Conservation (phyloP, 805 yeast genomes). For the Candida pseudoglaebosa region DNA sequence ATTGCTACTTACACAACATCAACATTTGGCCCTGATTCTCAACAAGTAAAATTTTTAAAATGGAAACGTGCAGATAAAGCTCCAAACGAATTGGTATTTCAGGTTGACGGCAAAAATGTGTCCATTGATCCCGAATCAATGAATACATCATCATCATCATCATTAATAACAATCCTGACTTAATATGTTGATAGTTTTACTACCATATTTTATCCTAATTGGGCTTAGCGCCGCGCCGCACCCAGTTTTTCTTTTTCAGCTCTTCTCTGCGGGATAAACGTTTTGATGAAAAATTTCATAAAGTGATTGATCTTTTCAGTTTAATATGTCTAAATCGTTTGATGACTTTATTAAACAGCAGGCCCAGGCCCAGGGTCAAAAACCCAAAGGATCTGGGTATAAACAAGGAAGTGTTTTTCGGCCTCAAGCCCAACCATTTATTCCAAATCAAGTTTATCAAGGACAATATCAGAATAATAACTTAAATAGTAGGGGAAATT, state of each 20-base stretch:
- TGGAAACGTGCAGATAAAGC: conserved; percentile 2
- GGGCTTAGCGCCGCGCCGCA: not conserved
- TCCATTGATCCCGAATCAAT: not conserved
- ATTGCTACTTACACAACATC: not conserved
- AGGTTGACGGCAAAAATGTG: not conserved
- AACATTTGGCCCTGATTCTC: not conserved
- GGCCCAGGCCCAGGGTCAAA: conserved; percentile 28
- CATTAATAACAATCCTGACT: not conserved
- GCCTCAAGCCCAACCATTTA: conserved; percentile 10
- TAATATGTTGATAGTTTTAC: not conserved
- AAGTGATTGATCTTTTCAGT: conserved; percentile 4
- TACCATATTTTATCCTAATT: not conserved
- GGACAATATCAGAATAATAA: conserved; percentile 7
- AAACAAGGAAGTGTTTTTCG: conserved; percentile 12
- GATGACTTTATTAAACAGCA: conserved; percentile 52
- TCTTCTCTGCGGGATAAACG: no score
- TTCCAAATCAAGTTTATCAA: conserved; percentile 7
- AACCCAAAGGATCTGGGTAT: conserved; percentile 29
- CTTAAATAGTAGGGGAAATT: conserved; percentile 5
- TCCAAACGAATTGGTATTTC: not conserved
- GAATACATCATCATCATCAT: not conserved
- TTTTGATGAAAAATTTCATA: conserved; percentile 1
- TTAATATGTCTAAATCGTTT: conserved; percentile 32
- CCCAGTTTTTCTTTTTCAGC: not conserved
- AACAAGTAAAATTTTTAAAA: not conserved